A percentile compares a stretch with the other conserved stretches of the same genome.
These are phyloP conservation scores for Podospora anserina DNA, from an alignment of 495 filamentous ascomycete genomes.

Conservation along the genomic window DNA sequence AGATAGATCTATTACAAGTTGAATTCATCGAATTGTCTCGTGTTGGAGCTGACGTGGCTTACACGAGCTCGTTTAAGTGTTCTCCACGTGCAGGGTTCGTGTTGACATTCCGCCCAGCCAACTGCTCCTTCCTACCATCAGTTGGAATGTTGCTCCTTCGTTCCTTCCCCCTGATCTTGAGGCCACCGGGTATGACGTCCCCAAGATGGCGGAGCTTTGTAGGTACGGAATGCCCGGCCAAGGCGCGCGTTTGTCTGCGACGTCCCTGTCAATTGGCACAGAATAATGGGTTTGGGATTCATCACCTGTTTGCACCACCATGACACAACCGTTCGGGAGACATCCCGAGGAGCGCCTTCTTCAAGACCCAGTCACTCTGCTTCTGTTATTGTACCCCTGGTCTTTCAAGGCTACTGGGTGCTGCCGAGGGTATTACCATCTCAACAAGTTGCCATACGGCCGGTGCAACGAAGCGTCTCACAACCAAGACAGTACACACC, in stretches of 20 bases:
- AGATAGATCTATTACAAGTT: not conserved
- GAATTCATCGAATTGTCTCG: not conserved
- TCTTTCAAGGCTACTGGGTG: not conserved
- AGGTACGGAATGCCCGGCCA: not conserved
- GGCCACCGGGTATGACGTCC: not conserved
- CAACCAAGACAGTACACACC: conserved; percentile 3
- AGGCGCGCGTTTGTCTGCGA: not conserved
- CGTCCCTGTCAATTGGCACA: not conserved
- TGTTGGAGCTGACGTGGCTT: not conserved
- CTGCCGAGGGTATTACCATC: not conserved
- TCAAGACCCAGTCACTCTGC: not conserved
- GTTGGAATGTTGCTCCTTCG: not conserved
- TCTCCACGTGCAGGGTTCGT: not conserved
- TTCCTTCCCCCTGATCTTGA: not conserved
- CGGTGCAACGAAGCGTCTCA: conserved; percentile 8
- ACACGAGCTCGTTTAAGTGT: not conserved
- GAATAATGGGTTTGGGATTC: not conserved
- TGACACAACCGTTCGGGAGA: conserved; percentile 1
- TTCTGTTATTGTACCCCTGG: conserved; percentile 9
- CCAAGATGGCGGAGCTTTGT: not conserved
- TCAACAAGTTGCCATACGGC: not conserved
- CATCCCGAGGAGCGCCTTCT: not conserved
- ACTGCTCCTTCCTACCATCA: not conserved
- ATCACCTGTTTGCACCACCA: conserved; percentile 7
- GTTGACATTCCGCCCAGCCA: not conserved